Percentiles rank a stretch among this genome's conserved stretches.
phyloP scores from a whole-genome alignment of 1,139 yeast species.

The Geotrichum aggregatum region DNA sequence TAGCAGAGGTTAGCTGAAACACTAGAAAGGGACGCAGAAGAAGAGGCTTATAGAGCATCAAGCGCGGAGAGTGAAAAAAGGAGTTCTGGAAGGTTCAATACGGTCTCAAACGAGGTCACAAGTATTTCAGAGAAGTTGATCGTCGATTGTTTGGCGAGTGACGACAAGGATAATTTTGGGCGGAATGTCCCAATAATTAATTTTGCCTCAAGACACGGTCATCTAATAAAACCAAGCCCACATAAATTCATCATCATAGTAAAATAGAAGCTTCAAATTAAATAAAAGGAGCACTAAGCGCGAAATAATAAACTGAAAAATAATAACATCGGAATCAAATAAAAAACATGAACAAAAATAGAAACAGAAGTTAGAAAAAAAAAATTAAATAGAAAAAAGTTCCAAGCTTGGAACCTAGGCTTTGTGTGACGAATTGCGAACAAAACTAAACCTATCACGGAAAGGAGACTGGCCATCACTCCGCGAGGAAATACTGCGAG shows the following conservation, averaged over 20 bases:
- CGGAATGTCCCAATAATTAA: neutral
- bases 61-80: too few species aligned
- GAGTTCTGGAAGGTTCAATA: too few species aligned
- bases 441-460: neutral
- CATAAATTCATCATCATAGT: neutral
- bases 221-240: too few species aligned
- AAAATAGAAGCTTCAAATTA: slow-evolving; percentile 1
- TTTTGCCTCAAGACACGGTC: neutral
- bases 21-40: too few species aligned
- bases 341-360: neutral
- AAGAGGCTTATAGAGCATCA: too few species aligned
- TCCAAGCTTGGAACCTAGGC: neutral
- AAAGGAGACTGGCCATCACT: slow-evolving; percentile 13
- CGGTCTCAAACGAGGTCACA: neutral
- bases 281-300: neutral
- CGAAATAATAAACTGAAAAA: neutral
- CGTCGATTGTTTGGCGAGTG: neutral
- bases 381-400: neutral
- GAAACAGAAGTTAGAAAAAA: too few species aligned
- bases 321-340: neutral
- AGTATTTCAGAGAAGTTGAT: neutral
- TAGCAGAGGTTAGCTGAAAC: too few species aligned
- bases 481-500: slow-evolving; percentile 10
- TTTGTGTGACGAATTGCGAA: neutral
- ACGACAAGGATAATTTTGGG: neutral